Conservation (phyloP, 257 asterid genomes). For the Agastache rugosa region DNA sequence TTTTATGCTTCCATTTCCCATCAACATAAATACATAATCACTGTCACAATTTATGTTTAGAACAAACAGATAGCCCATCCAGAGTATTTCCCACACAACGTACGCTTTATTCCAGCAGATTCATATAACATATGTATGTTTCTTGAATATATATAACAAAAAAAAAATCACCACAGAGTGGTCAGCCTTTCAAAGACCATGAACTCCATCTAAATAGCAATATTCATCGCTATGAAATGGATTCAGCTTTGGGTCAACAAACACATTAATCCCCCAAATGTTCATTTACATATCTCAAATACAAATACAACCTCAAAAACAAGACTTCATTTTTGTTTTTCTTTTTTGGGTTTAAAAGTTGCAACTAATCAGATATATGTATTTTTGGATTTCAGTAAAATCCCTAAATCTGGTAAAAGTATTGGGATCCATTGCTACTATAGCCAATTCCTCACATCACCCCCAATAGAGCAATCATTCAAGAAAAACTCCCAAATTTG, state of each 20-base stretch:
- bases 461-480: slow-evolving; percentile 10
- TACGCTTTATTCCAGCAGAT: slow-evolving; percentile 5
- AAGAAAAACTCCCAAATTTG: slow-evolving; percentile 16
- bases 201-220: slow-evolving; percentile 34
- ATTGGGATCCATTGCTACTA: neutral
- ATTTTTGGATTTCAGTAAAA: slow-evolving; percentile 10
- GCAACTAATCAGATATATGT: slow-evolving; percentile 6
- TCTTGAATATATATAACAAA: too few species aligned
- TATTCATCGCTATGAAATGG: slow-evolving; percentile 19
- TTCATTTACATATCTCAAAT: slow-evolving; percentile 5
- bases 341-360: neutral
- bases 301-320: neutral
- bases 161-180: too few species aligned
- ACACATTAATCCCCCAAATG: slow-evolving; percentile 3
- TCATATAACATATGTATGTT: too few species aligned
- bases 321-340: neutral
- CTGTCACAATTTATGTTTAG: neutral
- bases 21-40: neutral
- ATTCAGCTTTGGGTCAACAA: neutral
- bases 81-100: neutral
- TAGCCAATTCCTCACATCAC: neutral
- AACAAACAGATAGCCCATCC: neutral
- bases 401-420: neutral
- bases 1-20: slow-evolving; percentile 15
- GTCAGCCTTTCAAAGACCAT: slow-evolving; percentile 32